Percentiles rank a stretch among this genome's conserved stretches.
These are phyloP conservation scores for Xylaria sp. DNA, from an alignment of 2,329 filamentous ascomycete species.

Conservation along the genomic window DNA sequence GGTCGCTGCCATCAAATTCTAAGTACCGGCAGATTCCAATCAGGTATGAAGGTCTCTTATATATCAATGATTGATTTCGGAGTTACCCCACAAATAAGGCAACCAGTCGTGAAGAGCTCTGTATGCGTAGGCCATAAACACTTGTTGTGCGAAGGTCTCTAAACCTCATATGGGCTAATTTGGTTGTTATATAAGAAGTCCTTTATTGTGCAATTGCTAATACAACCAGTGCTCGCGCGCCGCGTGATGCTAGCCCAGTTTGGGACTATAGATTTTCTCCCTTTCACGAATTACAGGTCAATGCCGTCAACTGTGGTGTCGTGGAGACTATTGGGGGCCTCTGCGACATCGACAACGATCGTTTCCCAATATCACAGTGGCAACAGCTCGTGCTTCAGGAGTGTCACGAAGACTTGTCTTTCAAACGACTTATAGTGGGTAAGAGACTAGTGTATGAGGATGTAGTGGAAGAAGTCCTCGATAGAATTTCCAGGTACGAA, in stretches of 20 bases:
- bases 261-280: not conserved
- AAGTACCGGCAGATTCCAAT: not conserved
- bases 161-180: too few species aligned
- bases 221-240: not conserved
- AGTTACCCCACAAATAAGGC: too few species aligned
- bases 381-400: not conserved
- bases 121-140: not conserved
- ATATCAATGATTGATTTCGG: too few species aligned
- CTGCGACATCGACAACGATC: not conserved
- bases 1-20: not conserved
- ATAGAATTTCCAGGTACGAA: not conserved
- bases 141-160: not conserved
- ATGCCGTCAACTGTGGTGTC: not conserved
- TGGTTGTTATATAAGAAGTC: accelerated
- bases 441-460: too few species aligned
- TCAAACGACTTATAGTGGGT: not conserved
- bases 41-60: not conserved
- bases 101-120: not conserved
- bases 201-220: not conserved
- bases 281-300: not conserved
- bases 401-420: not conserved
- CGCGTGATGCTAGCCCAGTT: not conserved
- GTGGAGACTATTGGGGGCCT: not conserved
- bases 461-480: not conserved
- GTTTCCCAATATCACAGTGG: not conserved